Percentiles rank a stretch among this genome's conserved stretches.
Evolutionary conservation across 495 filamentous ascomycete species (phyloP).

Genomic region (Penicillium daleae): DNA sequence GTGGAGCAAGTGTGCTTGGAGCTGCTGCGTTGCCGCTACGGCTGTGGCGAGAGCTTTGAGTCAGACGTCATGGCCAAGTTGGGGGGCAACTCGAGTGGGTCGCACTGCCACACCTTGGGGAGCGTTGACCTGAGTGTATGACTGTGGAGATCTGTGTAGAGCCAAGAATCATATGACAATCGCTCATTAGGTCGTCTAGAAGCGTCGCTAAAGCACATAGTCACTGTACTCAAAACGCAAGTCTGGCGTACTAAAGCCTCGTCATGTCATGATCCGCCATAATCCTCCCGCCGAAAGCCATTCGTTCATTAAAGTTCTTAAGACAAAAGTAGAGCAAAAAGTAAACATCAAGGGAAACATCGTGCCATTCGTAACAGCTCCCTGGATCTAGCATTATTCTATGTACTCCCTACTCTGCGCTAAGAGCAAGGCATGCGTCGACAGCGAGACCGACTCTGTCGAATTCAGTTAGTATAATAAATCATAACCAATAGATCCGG

Average conservation of each 20-base stretch:
- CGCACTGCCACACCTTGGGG: not conserved
- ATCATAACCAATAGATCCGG: not conserved
- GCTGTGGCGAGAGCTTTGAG: conserved; percentile 19
- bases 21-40: conserved; percentile 17
- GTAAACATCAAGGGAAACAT: not conserved
- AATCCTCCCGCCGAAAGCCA: not conserved
- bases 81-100: not conserved
- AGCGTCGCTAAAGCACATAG: not conserved
- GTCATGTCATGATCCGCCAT: not conserved
- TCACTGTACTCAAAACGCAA: conserved; percentile 7
- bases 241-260: not conserved
- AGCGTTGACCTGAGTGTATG: not conserved
- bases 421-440: conserved; percentile 87
- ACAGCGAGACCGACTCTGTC: conserved; percentile 84
- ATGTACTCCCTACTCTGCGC: conserved; percentile 46
- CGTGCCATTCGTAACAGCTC: conserved; percentile 12
- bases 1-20: conserved; percentile 3
- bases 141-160: not conserved
- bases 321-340: not conserved
- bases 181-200: not conserved
- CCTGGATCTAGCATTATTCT: conserved; percentile 15
- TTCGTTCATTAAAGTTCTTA: not conserved
- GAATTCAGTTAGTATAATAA: conserved; percentile 12
- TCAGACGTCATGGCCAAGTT: conserved; percentile 15
- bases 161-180: not conserved